Evolutionary conservation across 2,329 filamentous ascomycete species (phyloP), one percentile per base, ranked within the genome.

Genomic region (Ophiocordyceps camponoti-leonardi): DNA sequence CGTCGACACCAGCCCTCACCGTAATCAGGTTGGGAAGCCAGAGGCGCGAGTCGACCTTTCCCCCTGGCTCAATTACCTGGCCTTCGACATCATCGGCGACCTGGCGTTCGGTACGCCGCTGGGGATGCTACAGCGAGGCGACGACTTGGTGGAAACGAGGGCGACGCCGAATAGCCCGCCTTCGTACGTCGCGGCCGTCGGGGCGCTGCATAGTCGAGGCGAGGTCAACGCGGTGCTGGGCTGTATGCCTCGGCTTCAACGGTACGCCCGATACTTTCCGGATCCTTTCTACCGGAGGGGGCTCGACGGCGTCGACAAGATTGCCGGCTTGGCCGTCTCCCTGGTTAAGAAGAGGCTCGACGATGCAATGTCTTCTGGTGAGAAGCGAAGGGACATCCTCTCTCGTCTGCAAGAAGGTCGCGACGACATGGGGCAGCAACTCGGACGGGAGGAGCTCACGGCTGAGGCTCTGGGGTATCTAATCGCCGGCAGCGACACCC

Each of bases 381-480:
- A 75, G 20, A 72, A 77, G 33, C 81, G 87, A 49, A 80, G 81
- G 43, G 87, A 95, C 55, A 73, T 95, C 1, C 78, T 94, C 5
- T 79, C 83, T 1, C 75, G 85, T 2, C 68, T 95, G 11, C 90
- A 93, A 77, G 83, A 93, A 62, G 86, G 85, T 43, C 80, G 83
- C 47, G 86, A 94, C 59, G 81, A 85, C 49, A 81, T 76, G 22
- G 87, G 86, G 46, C 68, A 84, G 48, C 80, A 77, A 12, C 73
- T 94, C 0, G 80, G 83, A 5, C 74, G 83, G 23, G 74, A 83
- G 53, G 87, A 94, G 59, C 70, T 94, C 45, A 93, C 86, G 0
- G 86, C 86, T 33, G 88, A 94, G 65, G 87, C 87, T 0, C 67
- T 94, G 23, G 94, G 87, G 0, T 87, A 94, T 61, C 73, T 94